Evolutionary conservation across 495 filamentous ascomycete genomes (phyloP).

Genomic region (Aspergillus biplanus): DNA sequence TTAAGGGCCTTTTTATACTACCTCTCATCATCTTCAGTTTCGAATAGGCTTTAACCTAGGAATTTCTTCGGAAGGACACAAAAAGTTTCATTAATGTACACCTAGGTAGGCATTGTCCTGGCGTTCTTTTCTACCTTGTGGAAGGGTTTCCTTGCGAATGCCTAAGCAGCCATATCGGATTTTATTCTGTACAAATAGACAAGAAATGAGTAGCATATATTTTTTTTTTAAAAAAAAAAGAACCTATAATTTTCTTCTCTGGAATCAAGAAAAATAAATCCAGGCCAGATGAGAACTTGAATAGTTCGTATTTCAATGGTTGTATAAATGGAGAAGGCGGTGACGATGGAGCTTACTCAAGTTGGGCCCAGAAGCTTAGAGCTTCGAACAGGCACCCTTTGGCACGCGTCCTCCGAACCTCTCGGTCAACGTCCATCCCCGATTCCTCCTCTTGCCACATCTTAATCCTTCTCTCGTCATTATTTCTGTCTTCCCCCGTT

Average conservation of each 20-base stretch:
- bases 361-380: slow-evolving; percentile 39
- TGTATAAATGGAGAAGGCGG: slow-evolving; percentile 25
- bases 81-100: too few species aligned
- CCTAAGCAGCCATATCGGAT: too few species aligned
- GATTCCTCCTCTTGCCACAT: slow-evolving; percentile 22
- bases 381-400: slow-evolving; percentile 50
- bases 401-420: slow-evolving; percentile 46
- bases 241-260: too few species aligned
- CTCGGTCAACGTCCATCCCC: slow-evolving; percentile 29
- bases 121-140: too few species aligned
- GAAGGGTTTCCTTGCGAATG: too few species aligned
- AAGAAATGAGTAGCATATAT: too few species aligned
- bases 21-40: too few species aligned
- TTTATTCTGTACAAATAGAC: too few species aligned
- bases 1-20: neutral
- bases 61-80: too few species aligned
- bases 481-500: slow-evolving; percentile 8
- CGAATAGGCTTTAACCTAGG: too few species aligned
- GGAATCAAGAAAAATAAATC: neutral
- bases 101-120: too few species aligned
- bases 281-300: neutral
- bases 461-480: slow-evolving; percentile 18
- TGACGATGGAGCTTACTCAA: slow-evolving; percentile 33
- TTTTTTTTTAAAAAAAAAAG: too few species aligned
- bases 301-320: neutral